These are phyloP conservation scores for Solanum bulbocastanum DNA, from an alignment of 257 asterid genomes.

Conservation along the genomic window DNA sequence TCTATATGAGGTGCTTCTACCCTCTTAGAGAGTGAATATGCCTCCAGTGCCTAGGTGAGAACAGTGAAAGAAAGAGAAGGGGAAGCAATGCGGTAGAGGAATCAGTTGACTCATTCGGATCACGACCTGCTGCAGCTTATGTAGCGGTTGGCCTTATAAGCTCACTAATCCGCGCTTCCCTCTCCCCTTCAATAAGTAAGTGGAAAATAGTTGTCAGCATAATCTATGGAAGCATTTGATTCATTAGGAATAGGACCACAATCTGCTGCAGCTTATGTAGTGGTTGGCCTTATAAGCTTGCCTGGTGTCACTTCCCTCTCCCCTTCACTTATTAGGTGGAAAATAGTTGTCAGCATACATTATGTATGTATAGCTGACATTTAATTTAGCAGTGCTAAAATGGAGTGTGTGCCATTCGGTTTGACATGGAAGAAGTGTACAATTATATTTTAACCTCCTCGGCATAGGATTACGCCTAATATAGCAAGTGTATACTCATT, in stretches of 20 bases:
- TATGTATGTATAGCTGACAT: neutral
- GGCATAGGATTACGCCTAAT: neutral
- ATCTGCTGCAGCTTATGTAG: neutral
- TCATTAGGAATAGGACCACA: neutral
- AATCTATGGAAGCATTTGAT: neutral
- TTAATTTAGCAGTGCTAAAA: neutral
- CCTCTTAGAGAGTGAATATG: neutral
- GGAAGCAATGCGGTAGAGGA: neutral
- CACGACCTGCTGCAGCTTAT: neutral
- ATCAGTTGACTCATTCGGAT: neutral
- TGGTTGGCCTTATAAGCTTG: neutral
- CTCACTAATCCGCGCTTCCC: neutral
- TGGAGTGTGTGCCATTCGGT: neutral
- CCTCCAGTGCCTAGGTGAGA: neutral
- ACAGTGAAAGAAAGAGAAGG: neutral
- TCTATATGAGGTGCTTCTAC: neutral
- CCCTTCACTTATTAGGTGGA: neutral
- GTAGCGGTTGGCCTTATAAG: neutral
- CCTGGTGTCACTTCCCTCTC: neutral
- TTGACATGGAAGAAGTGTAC: neutral
- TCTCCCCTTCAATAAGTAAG: neutral
- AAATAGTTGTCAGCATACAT: neutral
- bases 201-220: neutral
- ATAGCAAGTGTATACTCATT: neutral
- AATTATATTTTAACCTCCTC: neutral